A percentile compares a stretch with the other conserved stretches of the same genome.
Conservation (phyloP, 169 alveolate species). For the Plasmodium vivax region DNA sequence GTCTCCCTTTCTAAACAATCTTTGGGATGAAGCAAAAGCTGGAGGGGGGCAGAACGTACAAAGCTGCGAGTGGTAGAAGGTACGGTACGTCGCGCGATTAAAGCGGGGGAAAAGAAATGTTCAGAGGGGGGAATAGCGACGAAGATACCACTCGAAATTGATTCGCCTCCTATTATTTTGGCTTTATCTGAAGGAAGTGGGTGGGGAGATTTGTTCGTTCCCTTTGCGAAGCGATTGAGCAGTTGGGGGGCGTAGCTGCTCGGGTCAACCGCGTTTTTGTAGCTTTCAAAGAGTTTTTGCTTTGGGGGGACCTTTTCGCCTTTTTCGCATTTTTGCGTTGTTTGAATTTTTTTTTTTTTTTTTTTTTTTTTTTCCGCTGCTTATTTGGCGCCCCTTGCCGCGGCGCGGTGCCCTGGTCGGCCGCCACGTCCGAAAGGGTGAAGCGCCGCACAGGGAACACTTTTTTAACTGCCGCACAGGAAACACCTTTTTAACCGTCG, state of each 20-base stretch:
- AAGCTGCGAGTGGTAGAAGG: not conserved
- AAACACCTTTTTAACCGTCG: not conserved
- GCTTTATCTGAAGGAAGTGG: not conserved
- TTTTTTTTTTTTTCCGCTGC: not conserved
- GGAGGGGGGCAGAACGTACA: not conserved
- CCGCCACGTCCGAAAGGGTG: not conserved
- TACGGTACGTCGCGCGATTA: not conserved
- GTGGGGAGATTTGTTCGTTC: not conserved
- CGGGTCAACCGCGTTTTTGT: not conserved
- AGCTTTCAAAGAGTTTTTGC: not conserved
- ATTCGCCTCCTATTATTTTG: not conserved
- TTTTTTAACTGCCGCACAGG: not conserved
- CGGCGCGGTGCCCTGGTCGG: not conserved
- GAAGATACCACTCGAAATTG: not conserved
- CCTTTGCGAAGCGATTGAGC: not conserved
- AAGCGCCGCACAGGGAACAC: not conserved
- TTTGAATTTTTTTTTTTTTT: too few relatives aligned
- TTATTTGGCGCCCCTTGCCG: not conserved
- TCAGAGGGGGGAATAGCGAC: not conserved
- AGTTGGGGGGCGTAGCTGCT: not conserved
- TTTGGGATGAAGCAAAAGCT: not conserved
- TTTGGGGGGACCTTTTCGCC: not conserved
- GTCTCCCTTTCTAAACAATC: not conserved
- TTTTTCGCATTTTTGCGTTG: not conserved
- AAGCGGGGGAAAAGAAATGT: not conserved